Evolutionary conservation across 108 stramenopile genomes (phyloP).

Genomic region (Chaetoceros tenuissimus): DNA sequence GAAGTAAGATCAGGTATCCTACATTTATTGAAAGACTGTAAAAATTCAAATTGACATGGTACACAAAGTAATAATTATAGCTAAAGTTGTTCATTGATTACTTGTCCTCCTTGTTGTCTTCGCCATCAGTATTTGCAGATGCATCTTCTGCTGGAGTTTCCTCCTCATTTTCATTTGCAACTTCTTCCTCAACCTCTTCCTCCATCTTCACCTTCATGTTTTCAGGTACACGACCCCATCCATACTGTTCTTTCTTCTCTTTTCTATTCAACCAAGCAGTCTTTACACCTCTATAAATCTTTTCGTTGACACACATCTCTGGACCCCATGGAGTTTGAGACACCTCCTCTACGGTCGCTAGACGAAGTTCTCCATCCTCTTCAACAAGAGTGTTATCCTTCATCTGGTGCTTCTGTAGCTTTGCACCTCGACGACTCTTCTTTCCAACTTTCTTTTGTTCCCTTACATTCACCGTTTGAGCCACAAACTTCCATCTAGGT

Average conservation of each 20-base stretch:
- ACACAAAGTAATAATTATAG: no score
- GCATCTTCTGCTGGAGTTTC: slow-evolving; percentile 4
- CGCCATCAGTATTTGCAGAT: neutral
- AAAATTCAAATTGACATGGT: no score
- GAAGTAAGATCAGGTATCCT: no score
- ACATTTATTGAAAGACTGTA: no score
- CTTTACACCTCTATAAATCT: slow-evolving; percentile 59
- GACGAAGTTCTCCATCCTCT: slow-evolving; percentile 46
- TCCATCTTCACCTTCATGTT: slow-evolving; percentile 11
- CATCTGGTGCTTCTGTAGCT: slow-evolving; percentile 14
- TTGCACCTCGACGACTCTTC: neutral
- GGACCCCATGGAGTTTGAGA: slow-evolving; percentile 72
- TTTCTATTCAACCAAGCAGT: slow-evolving; percentile 62
- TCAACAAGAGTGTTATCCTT: slow-evolving; percentile 61
- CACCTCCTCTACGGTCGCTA: slow-evolving; percentile 65
- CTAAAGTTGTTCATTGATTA: no score
- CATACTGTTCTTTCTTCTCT: slow-evolving; percentile 45
- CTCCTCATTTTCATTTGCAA: slow-evolving; percentile 5
- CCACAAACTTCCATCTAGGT: slow-evolving; percentile 73
- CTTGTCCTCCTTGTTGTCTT: no score
- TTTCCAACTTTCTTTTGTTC: slow-evolving; percentile 29
- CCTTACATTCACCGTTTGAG: slow-evolving; percentile 69
- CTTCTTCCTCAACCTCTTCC: slow-evolving; percentile 4
- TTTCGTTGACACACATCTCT: slow-evolving; percentile 44
- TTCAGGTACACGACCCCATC: slow-evolving; percentile 53